phyloP scores from a whole-genome alignment of 2,329 filamentous ascomycete genomes.

The Colletotrichum eleusines region DNA sequence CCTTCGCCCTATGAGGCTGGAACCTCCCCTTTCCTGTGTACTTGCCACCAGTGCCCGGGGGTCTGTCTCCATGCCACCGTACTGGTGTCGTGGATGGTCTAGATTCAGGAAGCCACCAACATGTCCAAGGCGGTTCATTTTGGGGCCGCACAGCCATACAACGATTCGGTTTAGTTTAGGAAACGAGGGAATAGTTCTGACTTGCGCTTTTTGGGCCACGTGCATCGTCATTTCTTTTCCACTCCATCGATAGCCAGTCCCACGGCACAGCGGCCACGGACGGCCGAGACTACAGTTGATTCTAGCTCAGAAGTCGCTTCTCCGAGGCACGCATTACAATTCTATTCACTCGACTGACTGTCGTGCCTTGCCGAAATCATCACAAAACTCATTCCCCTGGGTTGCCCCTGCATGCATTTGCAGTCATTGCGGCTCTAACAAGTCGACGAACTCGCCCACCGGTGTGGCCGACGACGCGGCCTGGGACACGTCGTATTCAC shows the following conservation, averaged over 20 bases:
- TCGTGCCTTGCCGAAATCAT: not conserved
- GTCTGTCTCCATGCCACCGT: not conserved
- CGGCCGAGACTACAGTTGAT: not conserved
- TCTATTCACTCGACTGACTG: not conserved
- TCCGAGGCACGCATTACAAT: not conserved
- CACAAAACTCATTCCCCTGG: not conserved
- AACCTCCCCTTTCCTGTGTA: not conserved
- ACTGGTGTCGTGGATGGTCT: not conserved
- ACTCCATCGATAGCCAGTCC: not conserved
- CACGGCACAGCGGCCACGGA: constrained; percentile 4
- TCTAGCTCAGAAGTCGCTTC: not conserved
- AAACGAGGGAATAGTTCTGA: not conserved
- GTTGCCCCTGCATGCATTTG: not conserved
- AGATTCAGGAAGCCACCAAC: not conserved
- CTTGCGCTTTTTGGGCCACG: constrained; percentile 4
- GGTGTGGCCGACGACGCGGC: not conserved
- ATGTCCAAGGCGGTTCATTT: not conserved
- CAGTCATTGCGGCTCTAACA: not conserved
- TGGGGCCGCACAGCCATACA: not conserved
- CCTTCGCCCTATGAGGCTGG: constrained; percentile 24
- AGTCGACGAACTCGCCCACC: not conserved
- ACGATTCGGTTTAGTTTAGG: not conserved
- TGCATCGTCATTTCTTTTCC: constrained; percentile 5
- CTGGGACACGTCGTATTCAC: not conserved
- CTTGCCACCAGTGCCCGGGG: not conserved